These are phyloP conservation scores for Gossypium davidsonii DNA, from an alignment of 441 rosid species.

Conservation along the genomic window DNA sequence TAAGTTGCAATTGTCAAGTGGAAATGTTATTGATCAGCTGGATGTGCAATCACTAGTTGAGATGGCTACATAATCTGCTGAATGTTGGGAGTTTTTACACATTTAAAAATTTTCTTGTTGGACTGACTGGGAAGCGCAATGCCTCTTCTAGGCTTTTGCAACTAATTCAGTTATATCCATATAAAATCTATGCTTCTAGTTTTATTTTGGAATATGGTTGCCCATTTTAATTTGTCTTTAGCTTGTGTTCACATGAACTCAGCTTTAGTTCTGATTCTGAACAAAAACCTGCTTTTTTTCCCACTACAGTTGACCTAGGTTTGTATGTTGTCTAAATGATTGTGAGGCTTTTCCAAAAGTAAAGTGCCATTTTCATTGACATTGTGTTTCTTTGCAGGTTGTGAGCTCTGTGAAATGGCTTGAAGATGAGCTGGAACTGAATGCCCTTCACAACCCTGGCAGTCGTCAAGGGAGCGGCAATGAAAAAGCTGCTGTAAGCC, in stretches of 20 bases:
- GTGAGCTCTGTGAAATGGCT: slow-evolving; percentile 99
- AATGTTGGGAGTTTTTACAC: neutral
- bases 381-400: slow-evolving; percentile 44
- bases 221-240: neutral
- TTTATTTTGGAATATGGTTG: neutral
- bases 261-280: neutral
- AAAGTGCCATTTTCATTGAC: slow-evolving; percentile 8
- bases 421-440: slow-evolving; percentile 97
- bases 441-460: slow-evolving; percentile 90
- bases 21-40: neutral
- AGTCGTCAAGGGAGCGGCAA: slow-evolving; percentile 89
- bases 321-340: neutral
- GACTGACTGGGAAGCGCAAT: neutral
- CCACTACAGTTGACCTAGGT: neutral
- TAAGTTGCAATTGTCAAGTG: neutral
- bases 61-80: neutral
- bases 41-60: neutral
- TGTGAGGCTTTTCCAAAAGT: neutral
- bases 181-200: neutral
- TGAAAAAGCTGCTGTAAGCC: slow-evolving; percentile 87
- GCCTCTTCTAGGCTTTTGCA: neutral
- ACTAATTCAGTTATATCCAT: neutral
- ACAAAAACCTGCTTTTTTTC: neutral
- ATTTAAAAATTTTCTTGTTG: neutral
- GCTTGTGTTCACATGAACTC: neutral